These are phyloP conservation scores for Pseudopyricularia cyperi DNA, from an alignment of 2,329 filamentous ascomycete species.

Conservation along the genomic window DNA sequence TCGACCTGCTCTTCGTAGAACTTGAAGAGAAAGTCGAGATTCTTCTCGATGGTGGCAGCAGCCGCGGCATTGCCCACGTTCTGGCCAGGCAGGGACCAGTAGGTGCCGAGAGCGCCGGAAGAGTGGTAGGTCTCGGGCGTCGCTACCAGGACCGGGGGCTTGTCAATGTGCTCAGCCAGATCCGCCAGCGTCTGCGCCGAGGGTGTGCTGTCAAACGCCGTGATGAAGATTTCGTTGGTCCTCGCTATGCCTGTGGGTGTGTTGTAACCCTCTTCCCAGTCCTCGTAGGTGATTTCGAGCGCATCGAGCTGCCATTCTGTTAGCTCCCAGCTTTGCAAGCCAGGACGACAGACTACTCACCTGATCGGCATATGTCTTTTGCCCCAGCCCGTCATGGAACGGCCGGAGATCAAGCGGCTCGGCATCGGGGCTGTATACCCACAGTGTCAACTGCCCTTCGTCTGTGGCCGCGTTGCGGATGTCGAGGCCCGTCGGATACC, in stretches of 20 bases:
- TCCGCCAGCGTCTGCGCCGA: constrained; percentile 20
- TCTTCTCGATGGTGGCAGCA: constrained; percentile 28
- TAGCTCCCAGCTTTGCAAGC: background rate
- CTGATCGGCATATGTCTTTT: constrained; percentile 42
- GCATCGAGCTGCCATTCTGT: constrained; percentile 30
- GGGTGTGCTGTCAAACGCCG: constrained; percentile 39
- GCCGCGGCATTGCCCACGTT: constrained; percentile 3
- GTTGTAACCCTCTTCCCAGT: constrained; percentile 41
- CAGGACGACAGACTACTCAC: background rate
- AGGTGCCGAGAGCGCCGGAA: constrained; percentile 39
- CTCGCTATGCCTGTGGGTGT: constrained; percentile 44
- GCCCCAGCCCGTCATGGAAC: constrained; percentile 43
- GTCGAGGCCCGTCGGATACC: constrained; percentile 45
- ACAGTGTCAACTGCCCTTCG: constrained; percentile 39
- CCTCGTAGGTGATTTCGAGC: constrained; percentile 50
- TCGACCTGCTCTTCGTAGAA: constrained; percentile 44
- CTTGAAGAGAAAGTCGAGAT: constrained; percentile 41
- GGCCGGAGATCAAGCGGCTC: constrained; percentile 41
- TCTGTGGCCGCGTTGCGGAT: constrained; percentile 36
- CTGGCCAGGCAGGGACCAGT: constrained; percentile 32
- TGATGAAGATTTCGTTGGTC: constrained; percentile 43
- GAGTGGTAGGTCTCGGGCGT: constrained; percentile 32
- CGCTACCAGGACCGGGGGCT: constrained; percentile 37
- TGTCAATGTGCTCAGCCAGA: constrained; percentile 28
- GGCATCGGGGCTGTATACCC: constrained; percentile 45